These are phyloP conservation scores for Apophysomyces elegans DNA, from an alignment of 371 early-diverging fungal species.

Conservation along the genomic window DNA sequence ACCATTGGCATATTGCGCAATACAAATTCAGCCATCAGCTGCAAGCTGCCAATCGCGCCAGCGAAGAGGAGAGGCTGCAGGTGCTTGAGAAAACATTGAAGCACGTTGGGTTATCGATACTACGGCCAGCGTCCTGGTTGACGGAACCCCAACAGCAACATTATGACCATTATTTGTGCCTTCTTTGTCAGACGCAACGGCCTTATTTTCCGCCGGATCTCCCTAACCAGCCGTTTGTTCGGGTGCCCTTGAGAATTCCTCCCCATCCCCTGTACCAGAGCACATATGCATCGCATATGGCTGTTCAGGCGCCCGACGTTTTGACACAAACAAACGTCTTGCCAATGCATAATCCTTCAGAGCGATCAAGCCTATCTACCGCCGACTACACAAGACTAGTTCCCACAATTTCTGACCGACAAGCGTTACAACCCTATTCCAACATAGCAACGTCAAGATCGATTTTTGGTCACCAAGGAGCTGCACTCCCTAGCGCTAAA, in stretches of 20 bases:
- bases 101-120: constrained; percentile 13
- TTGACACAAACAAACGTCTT: not conserved
- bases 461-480: not conserved
- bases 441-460: not conserved
- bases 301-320: not conserved
- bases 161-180: constrained; percentile 7
- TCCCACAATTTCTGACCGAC: too few species aligned
- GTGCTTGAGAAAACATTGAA: constrained; percentile 9
- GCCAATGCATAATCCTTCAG: not conserved
- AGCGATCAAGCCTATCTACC: not conserved
- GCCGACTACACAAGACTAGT: not conserved
- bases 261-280: constrained; percentile 1
- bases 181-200: constrained; percentile 20
- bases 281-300: not conserved
- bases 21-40: constrained; percentile 34
- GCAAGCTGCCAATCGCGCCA: constrained; percentile 18
- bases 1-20: constrained; percentile 42
- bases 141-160: not conserved
- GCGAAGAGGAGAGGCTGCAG: constrained; percentile 20
- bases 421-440: not conserved
- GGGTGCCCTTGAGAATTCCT: constrained; percentile 22
- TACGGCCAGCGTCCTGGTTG: not conserved
- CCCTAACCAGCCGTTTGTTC: constrained; percentile 15
- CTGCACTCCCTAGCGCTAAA: not conserved
- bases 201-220: constrained; percentile 17